Percentiles rank a stretch among this genome's conserved stretches.
phyloP scores from a whole-genome alignment of 2,329 filamentous ascomycete genomes.

The Xylariales sp. region DNA sequence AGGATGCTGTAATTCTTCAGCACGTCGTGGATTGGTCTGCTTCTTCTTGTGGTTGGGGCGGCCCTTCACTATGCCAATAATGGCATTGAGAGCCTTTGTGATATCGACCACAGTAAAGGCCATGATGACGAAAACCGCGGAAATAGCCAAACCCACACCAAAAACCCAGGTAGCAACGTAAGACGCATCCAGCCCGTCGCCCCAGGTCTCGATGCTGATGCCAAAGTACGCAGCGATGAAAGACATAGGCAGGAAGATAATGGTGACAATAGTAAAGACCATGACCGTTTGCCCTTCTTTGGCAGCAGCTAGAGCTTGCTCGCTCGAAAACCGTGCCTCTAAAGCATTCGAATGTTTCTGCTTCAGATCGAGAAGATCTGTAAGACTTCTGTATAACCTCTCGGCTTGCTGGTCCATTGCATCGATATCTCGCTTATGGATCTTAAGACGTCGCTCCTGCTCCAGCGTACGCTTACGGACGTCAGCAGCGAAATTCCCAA shows the following conservation, averaged over 20 bases:
- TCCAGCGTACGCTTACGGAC: too few relatives aligned
- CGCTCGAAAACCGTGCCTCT: slow-evolving; percentile 57
- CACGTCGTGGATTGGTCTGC: too few relatives aligned
- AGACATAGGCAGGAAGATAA: slow-evolving; percentile 38
- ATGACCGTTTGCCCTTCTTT: slow-evolving; percentile 40
- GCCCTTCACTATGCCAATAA: slow-evolving; percentile 4
- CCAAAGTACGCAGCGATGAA: slow-evolving; percentile 34
- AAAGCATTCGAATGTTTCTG: slow-evolving; percentile 67
- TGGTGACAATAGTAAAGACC: slow-evolving; percentile 37
- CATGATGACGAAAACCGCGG: slow-evolving; percentile 30
- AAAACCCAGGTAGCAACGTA: slow-evolving; percentile 53
- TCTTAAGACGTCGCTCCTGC: slow-evolving; percentile 54
- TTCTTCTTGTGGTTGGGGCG: too few relatives aligned
- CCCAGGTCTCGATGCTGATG: slow-evolving; percentile 43
- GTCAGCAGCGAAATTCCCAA: too few relatives aligned
- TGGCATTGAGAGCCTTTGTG: slow-evolving; percentile 11
- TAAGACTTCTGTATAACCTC: slow-evolving; percentile 55
- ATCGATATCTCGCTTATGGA: slow-evolving; percentile 55
- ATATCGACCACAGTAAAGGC: slow-evolving; percentile 33
- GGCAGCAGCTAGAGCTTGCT: slow-evolving; percentile 58
- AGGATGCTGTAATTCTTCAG: too few relatives aligned
- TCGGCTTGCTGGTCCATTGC: slow-evolving; percentile 62
- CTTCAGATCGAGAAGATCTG: slow-evolving; percentile 61
- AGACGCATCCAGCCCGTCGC: slow-evolving; percentile 32
- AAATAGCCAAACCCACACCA: slow-evolving; percentile 34